Percentiles rank a stretch among this genome's conserved stretches.
These are phyloP conservation scores for Suhomyces guaymorum DNA, from an alignment of 1,139 yeast species.

Conservation along the genomic window DNA sequence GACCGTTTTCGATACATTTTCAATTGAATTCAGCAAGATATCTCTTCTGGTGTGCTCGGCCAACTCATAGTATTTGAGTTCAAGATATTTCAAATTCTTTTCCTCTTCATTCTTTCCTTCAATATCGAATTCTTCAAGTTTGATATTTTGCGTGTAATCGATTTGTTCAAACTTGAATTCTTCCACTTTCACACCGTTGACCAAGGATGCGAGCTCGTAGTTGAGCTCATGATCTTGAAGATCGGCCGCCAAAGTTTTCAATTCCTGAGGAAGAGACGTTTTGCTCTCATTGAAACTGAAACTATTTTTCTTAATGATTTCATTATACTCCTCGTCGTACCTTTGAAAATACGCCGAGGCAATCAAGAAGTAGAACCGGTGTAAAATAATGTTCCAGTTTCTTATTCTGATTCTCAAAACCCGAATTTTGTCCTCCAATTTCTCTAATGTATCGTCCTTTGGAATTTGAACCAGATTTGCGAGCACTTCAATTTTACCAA, in stretches of 20 bases:
- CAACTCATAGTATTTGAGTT: slow-evolving; percentile 49
- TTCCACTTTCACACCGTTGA: slow-evolving; percentile 21
- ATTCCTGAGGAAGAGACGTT: slow-evolving; percentile 8
- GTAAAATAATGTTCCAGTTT: slow-evolving; percentile 61
- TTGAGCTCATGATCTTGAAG: slow-evolving; percentile 17
- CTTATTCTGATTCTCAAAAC: slow-evolving; percentile 34
- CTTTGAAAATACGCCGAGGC: slow-evolving; percentile 80
- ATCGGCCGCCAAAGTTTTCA: slow-evolving; percentile 3
- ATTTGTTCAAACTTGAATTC: slow-evolving; percentile 12
- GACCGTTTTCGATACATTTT: slow-evolving; percentile 32
- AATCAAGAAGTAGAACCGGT: slow-evolving; percentile 72
- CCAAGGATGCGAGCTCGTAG: slow-evolving; percentile 28
- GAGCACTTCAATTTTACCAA: slow-evolving; percentile 17
- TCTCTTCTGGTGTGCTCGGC: slow-evolving; percentile 66
- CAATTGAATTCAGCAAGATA: slow-evolving; percentile 49
- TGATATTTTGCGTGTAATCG: slow-evolving; percentile 13
- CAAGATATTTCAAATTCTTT: slow-evolving; percentile 25
- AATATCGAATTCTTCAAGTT: slow-evolving; percentile 7
- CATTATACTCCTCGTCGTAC: slow-evolving; percentile 34
- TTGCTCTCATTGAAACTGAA: slow-evolving; percentile 1
- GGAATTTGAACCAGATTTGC: slow-evolving; percentile 13
- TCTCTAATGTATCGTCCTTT: slow-evolving; percentile 22
- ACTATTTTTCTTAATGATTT: slow-evolving; percentile 4
- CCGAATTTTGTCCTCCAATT: slow-evolving; percentile 27
- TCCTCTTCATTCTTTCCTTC: slow-evolving; percentile 14